Evolutionary conservation across 2,329 filamentous ascomycete species (phyloP), one percentile per base, ranked within the genome.

Genomic region (Colletotrichum neosansevieriae): DNA sequence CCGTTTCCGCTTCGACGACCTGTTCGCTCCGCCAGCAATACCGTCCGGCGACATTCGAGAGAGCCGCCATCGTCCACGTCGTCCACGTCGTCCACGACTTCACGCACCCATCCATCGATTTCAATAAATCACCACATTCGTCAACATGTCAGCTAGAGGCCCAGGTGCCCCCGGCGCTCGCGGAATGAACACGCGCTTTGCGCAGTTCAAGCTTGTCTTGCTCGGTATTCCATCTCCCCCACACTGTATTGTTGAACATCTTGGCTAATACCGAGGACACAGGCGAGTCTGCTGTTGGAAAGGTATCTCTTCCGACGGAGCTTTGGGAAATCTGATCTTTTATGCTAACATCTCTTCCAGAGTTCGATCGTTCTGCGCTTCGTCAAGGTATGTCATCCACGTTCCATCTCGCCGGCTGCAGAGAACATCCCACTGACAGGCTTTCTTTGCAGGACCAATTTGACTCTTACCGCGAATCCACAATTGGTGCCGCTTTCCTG

Each of bases 241-340:
- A n/a, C 11, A 51, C n/a, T 17, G 58, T 64, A 67, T 62, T 69
- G 51, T 32, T 60, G 58, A 63, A 17, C 12, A 19, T 59, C 58
- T 57, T 63, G 38, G 57, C 67, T 67, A 58, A 66, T 32, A 2
- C 2, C 11, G 19, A 45, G 19, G 63, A n/a, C 66, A 66, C 71
- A 98, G 95, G 96, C 80, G 96, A 99, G 86, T 99, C 96, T 74
- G 96, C 96, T 68, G 96, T 99, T 67, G 96, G 96, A 91, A 99
- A 99, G 93, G 94, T 97, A 82, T 78, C 17, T 15, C 44, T 15
- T 61, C 21, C 53, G 29, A 29, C 29, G 34, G 57, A 63, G 54
- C 65, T 54, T 42, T 6, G 12, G 29, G 47, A 29, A 47, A 36
- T 42, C 45, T 67, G 40, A 32, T 40, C 49, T 61, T 36, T 47